A percentile compares a stretch with the other conserved stretches of the same genome.
phyloP scores from a whole-genome alignment of 768 basidiomycete genomes.

The Calocybe indica region DNA sequence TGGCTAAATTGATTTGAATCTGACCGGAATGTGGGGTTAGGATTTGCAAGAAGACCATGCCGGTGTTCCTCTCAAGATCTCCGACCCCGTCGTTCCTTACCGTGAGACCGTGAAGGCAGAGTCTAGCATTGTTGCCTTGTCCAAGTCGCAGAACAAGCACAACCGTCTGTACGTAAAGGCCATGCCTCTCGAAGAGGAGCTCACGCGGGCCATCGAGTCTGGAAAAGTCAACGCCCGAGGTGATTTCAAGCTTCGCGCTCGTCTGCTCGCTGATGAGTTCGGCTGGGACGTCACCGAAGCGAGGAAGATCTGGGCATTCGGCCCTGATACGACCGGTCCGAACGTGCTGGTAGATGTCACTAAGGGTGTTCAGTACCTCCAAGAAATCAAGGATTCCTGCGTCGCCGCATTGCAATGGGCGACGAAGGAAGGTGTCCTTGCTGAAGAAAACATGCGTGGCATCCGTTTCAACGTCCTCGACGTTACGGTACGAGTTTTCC shows the following conservation, averaged over 20 bases:
- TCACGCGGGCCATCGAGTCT: constrained; percentile 84
- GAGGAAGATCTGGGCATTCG: constrained; percentile 99
- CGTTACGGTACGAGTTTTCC: constrained; percentile 64
- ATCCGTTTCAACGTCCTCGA: constrained; percentile 93
- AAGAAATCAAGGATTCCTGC: constrained; percentile 99
- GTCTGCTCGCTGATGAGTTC: constrained; percentile 90
- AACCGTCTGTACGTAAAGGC: constrained; percentile 96
- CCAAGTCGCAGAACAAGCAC: constrained; percentile 99
- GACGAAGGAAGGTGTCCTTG: constrained; percentile 93
- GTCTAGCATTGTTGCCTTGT: constrained; percentile 91
- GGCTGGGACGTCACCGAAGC: constrained; percentile 99
- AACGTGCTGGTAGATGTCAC: constrained; percentile 97
- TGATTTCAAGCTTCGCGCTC: constrained; percentile 95
- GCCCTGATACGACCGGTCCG: constrained; percentile 94
- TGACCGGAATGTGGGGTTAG: constrained; percentile 59
- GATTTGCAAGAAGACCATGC: constrained; percentile 99
- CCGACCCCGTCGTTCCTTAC: constrained; percentile 95
- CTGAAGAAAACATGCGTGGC: constrained; percentile 98
- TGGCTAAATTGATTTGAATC: neutral
- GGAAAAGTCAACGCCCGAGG: constrained; percentile 86
- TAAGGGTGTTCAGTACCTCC: constrained; percentile 98
- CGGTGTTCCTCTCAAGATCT: constrained; percentile 97
- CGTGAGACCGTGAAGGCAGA: constrained; percentile 96
- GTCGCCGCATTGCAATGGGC: constrained; percentile 99
- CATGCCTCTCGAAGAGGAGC: constrained; percentile 86